Evolutionary conservation across 2,329 filamentous ascomycete genomes (phyloP).

Genomic region (Pestalotiopsis sp.): DNA sequence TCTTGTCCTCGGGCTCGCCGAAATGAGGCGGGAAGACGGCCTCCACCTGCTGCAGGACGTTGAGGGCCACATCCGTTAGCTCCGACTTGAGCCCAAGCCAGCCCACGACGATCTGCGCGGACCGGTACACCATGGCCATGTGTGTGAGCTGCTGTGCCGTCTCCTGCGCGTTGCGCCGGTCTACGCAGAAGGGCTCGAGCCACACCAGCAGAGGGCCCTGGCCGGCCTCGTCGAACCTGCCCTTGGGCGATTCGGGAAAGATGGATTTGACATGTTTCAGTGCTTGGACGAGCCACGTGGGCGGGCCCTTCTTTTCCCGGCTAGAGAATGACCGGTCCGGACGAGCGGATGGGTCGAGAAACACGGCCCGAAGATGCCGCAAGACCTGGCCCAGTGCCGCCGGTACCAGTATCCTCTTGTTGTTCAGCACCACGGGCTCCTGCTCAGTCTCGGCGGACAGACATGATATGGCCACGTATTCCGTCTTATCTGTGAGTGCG

Average conservation of each 20-base stretch:
- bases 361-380: slow-evolving; percentile 9
- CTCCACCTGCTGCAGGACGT: slow-evolving; percentile 1
- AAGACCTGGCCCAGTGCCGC: slow-evolving; percentile 4
- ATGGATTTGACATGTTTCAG: slow-evolving; percentile 8
- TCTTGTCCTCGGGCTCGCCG: slow-evolving; percentile 7
- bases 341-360: neutral
- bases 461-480: slow-evolving; percentile 10
- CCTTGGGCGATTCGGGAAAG: neutral
- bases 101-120: slow-evolving; percentile 8
- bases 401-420: neutral
- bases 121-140: slow-evolving; percentile 12
- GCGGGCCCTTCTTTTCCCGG: slow-evolving; percentile 1
- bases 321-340: neutral
- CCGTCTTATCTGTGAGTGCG: slow-evolving; percentile 7
- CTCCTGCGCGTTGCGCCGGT: slow-evolving; percentile 1
- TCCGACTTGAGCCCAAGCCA: slow-evolving; percentile 9
- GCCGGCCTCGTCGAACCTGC: neutral
- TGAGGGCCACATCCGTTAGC: slow-evolving; percentile 2
- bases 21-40: slow-evolving; percentile 4
- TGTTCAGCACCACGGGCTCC: slow-evolving; percentile 1
- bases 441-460: neutral
- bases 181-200: slow-evolving; percentile 7
- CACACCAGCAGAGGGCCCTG: neutral
- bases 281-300: slow-evolving; percentile 6
- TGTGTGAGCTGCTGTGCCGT: slow-evolving; percentile 5